Base-by-base conservation (phyloP, 2,329 filamentous ascomycete genomes). In the Epichloe glyceriae region DNA sequence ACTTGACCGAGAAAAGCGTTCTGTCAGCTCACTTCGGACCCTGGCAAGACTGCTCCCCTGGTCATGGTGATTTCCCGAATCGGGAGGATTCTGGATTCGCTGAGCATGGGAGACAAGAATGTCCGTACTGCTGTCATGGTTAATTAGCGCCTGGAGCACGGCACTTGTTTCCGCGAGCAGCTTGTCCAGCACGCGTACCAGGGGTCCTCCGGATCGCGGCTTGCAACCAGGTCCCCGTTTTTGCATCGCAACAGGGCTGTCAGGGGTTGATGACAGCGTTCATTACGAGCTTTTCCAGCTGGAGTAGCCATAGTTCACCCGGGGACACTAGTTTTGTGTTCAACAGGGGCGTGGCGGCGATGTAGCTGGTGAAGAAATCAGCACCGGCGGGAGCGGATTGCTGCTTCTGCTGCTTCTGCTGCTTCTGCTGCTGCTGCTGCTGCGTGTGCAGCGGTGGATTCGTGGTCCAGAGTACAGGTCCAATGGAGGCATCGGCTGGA, bases 221-320 rank as follows among this genome's bases (percentile, higher is more conserved):
- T 51, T 12, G 43, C 74, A 15, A 95, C 80, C 0, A 96, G 65
- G 5, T 75, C 74, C n/a, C 89, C 88, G 58, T 96, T 96, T 54
- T 79, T 79, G 62, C 83, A 84, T 50, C 85, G 76, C 50, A 93
- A 72, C 10, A 96, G 68, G 0, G 83, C 85, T 0, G 88, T 93
- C n/a, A 96, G 69, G 0, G 91, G 88, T 95, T 94, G 59, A 96
- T 80, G 34, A 90, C 72, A 37, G 80, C 75, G 62, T 95, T 95
- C 48, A 90, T 73, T 1, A 86, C 85, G 1, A 96, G 73, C 64
- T 95, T 96, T 61, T 95, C 87, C 3, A 96, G 76, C 68, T 95
- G 90, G n/a, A 75, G 60, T 10, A 73, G 55, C 72, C 74, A 76
- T 15, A 82, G 63, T 44, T 78, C 71, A 2, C 66, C 54, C 11